Percentiles rank a stretch among this genome's conserved stretches.
These are phyloP conservation scores for Geotrichum aggregatum DNA, from an alignment of 1,139 yeast genomes.

Conservation along the genomic window DNA sequence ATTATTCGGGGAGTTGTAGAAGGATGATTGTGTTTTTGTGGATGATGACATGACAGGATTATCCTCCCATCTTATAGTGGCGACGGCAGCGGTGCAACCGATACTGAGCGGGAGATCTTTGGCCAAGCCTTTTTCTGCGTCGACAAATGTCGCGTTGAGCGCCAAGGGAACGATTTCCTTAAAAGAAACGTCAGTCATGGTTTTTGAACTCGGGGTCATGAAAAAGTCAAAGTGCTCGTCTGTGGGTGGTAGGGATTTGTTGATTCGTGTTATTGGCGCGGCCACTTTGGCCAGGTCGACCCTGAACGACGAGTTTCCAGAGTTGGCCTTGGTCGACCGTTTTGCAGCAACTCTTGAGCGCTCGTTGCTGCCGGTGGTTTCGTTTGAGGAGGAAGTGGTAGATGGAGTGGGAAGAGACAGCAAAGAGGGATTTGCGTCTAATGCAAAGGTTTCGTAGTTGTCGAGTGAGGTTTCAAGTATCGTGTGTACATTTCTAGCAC, in stretches of 20 bases:
- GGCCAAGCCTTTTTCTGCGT: conserved; percentile 68
- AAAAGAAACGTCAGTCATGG: conserved; percentile 2
- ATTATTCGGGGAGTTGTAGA: no score
- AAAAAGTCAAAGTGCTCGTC: conserved; percentile 3
- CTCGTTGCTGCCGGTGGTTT: background rate
- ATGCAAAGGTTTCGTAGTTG: background rate
- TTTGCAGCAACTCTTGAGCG: no score
- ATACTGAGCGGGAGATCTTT: conserved; percentile 53
- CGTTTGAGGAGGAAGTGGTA: conserved; percentile 4
- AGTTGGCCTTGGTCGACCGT: no score
- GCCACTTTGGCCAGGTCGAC: background rate
- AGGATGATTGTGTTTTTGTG: conserved; percentile 25
- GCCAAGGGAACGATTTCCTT: conserved; percentile 33
- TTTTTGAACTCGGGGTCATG: background rate
- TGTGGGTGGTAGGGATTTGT: background rate
- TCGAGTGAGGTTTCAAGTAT: conserved; percentile 53
- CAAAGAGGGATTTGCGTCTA: background rate
- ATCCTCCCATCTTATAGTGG: conserved; percentile 78
- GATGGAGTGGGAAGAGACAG: background rate
- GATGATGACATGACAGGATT: conserved; percentile 45
- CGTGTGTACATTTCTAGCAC: conserved; percentile 81
- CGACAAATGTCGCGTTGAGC: conserved; percentile 49
- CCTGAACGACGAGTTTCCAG: no score
- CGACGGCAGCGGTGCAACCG: conserved; percentile 96
- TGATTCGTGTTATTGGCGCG: background rate